A percentile compares a stretch with the other conserved stretches of the same genome.
Evolutionary conservation across 208 protist species (phyloP).

Genomic region (Wallacemonas collosoma): DNA sequence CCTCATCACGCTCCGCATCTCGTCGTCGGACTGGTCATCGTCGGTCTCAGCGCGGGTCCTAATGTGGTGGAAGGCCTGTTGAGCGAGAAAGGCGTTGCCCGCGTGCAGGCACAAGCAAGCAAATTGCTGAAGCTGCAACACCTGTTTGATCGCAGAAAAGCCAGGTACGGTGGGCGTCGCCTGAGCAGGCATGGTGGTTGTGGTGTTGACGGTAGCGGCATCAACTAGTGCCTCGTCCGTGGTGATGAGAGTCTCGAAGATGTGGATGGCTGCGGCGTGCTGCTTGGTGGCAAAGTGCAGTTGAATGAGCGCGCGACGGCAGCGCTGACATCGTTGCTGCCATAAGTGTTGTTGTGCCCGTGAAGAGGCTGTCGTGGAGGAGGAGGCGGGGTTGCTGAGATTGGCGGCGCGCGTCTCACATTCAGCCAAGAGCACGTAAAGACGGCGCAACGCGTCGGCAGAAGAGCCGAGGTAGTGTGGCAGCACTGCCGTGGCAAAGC

Average conservation of each 20-base stretch:
- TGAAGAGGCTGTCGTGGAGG: neutral
- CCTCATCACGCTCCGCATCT: slow-evolving; percentile 20
- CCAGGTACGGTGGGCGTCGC: neutral
- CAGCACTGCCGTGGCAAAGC: slow-evolving; percentile 64
- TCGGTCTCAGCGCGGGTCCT: slow-evolving; percentile 12
- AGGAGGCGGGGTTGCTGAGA: slow-evolving; percentile 9
- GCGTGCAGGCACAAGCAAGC: slow-evolving; percentile 40
- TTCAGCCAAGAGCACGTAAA: slow-evolving; percentile 59
- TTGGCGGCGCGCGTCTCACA: slow-evolving; percentile 34
- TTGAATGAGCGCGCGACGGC: slow-evolving; percentile 63
- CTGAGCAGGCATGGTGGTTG: neutral
- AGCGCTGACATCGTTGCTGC: slow-evolving; percentile 39
- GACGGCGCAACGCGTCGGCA: slow-evolving; percentile 53
- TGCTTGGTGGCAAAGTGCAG: slow-evolving; percentile 58
- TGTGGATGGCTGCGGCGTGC: slow-evolving; percentile 49
- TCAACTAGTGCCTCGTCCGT: slow-evolving; percentile 19
- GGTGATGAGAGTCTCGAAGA: slow-evolving; percentile 47
- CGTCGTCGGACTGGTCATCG: slow-evolving; percentile 2
- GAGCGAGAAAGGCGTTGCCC: slow-evolving; percentile 43
- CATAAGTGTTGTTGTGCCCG: slow-evolving; percentile 25
- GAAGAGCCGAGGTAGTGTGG: slow-evolving; percentile 61
- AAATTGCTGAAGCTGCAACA: slow-evolving; percentile 41
- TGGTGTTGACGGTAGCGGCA: neutral
- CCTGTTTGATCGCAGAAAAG: slow-evolving; percentile 26
- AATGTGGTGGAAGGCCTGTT: slow-evolving; percentile 39